Conservation (phyloP, 1,284 basidiomycete species). For the Phellinidium pouzarii region DNA sequence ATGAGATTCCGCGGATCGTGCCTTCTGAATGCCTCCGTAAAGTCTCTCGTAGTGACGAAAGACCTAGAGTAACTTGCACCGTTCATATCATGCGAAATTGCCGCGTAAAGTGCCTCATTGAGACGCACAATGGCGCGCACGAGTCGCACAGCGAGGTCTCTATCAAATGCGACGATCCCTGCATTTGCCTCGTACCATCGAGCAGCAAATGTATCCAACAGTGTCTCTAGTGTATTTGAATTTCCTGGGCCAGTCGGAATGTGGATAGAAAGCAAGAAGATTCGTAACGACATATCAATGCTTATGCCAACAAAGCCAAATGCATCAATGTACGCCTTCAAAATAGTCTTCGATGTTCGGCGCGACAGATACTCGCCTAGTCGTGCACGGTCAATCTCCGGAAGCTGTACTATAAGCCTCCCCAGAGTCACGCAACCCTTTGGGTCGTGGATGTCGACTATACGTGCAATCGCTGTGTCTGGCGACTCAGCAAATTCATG, state of each 20-base stretch:
- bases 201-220: conserved; percentile 81
- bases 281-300: conserved; percentile 84
- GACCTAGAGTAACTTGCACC: conserved; percentile 56
- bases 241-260: conserved; percentile 51
- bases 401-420: conserved; percentile 75
- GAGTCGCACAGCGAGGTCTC: conserved; percentile 70
- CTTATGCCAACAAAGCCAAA: conserved; percentile 81
- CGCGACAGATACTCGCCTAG: conserved; percentile 79
- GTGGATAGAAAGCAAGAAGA: conserved; percentile 80
- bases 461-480: conserved; percentile 58
- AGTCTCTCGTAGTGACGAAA: conserved; percentile 66
- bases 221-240: conserved; percentile 48
- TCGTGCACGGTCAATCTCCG: conserved; percentile 75
- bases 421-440: conserved; percentile 50
- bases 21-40: conserved; percentile 71
- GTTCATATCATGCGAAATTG: conserved; percentile 53
- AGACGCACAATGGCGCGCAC: conserved; percentile 83
- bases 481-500: conserved; percentile 69
- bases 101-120: conserved; percentile 73
- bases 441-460: conserved; percentile 43
- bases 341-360: conserved; percentile 62
- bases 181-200: conserved; percentile 91
- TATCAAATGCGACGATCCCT: conserved; percentile 68
- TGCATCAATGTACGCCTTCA: conserved; percentile 80
- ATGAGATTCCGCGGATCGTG: conserved; percentile 66